Evolutionary conservation across 176 grass and related monocot genomes (phyloP), one percentile per base, ranked within the genome.

Genomic region (Musa beccarii): DNA sequence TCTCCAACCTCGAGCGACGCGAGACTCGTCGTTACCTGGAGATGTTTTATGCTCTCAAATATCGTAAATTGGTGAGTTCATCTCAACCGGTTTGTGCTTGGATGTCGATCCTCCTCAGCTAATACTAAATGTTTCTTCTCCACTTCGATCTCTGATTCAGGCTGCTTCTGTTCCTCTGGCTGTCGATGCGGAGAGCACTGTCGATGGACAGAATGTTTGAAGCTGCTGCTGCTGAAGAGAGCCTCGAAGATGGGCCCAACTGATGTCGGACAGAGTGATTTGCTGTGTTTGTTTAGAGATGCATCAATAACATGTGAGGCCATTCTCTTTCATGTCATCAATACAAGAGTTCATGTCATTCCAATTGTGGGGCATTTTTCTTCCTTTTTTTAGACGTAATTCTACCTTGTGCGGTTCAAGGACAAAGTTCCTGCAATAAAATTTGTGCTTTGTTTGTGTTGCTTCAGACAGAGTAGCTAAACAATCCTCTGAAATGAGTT

Each of bases 11-110:
- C 0, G 94, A 97, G 78, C 93, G 94, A 82, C 90, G 90, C 0
- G 94, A 97, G 86, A 97, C 90, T 21, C 84, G 86, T 11, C 94
- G 94, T 25, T 97, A 97, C 86, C 65, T 97, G 0, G 94, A 97
- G 85, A 97, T 97, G 94, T 97, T 97, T 82, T 97, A 97, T 23
- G 88, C 94, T 68, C 80, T 97, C 65, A 97, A 97, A 71, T 90
- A 93, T 88, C 94, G 90, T 15, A 84, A 80, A 55, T 54, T 91
- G 94, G 93, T 96, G 79, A 83, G 82, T 79, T 21, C 13, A 25
- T 80, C 54, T 53, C 19, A 34, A 23, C 51, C 11, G 1, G 24
- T 26, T 9, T 51, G 11, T 1, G 3, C 53, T 25, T 53, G 78
- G 10, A 59, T 49, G 76, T 69, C 50, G 19, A 4, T 70, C 34